Base-by-base conservation (phyloP, 768 basidiomycete genomes). In the Phlebiopsis flavidoalba region DNA sequence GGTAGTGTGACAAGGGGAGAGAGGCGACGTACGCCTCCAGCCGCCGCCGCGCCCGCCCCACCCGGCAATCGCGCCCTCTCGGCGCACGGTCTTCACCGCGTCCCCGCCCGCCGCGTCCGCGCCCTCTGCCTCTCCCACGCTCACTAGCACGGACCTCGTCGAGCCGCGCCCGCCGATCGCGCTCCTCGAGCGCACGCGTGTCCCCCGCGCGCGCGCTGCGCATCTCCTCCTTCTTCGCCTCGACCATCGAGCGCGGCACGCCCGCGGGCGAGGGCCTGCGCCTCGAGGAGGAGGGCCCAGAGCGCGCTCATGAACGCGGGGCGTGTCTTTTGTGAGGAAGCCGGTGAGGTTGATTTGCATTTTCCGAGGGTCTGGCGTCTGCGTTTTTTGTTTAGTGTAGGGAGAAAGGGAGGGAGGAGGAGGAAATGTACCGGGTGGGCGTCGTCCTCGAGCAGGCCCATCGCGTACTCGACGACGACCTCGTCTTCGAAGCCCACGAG, bases 401-500 rank as follows among this genome's bases (percentile, higher is more conserved):
- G n/a, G n/a, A 22, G 43, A 5, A 24, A 8, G 6, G 24, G 5
- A 46, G 17, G 24, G 48, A 53, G 35, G n/a, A n/a, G 21, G 8
- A 43, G 31, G 0, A 72, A n/a, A n/a, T 88, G 65, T 63, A 96
- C 95, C n/a, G 91, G 88, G 64, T 89, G 83, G 15, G 83, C 80
- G 52, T 85, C 79, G 67, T 97, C 93, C 70, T 99, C 97, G 5
- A 99, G 76, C 19, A 98, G 79, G 17, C 93, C 93, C 86, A 94
- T 93, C 17, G 94, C 93, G 70, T 97, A 98, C 70, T 98, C 96
- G 31, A 98, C 87, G 46, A 98, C 88, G 47, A 99, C 88, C 71
- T 99, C 97, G 73, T 99, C 97, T 68, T 99, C 97, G 40, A 98
- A 86, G 1, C 95, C 93, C 47, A 95, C 85, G 21, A 97, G 81